Base-by-base conservation (phyloP, 495 filamentous ascomycete species). In the Aspergillus homomorphus region DNA sequence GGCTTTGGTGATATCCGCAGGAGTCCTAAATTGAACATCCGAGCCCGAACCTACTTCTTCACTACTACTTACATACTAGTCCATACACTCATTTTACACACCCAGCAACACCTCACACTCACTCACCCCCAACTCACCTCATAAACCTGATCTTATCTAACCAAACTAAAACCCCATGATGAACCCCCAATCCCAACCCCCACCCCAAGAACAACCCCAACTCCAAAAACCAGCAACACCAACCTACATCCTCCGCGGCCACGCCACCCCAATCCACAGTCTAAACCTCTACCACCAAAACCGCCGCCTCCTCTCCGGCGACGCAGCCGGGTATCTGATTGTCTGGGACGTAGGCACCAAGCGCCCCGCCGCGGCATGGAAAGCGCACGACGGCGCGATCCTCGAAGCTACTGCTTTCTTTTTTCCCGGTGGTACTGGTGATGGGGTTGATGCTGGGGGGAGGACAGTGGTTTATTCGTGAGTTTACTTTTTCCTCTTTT, bases 271-370 rank as follows among this genome's bases (percentile, higher is more conserved):
- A 54, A 88, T 98, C 53, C 92, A 98, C 68, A 82, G 84, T 16
- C 73, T 94, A 23, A 71, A 82, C 54, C 89, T 98, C 69, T 81
- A 89, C 60, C 82, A 81, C 46, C 64, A 73, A 51, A 96, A 96
- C 63, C 78, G 84, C 49, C 86, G 90, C 10, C 86, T 98, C 1
- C 66, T 93, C 24, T 92, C 91, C 6, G 94, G 87, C 18, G 94
- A 98, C 72, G 89, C 90, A 4, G 89, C 96, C 51, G 94, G 94
- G 62, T 97, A 89, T 82, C 76, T 96, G 33, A 80, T 96, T 10
- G 71, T 91, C 21, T 98, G 94, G 94, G 87, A 89, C 63, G 72
- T 96, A 18, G 80, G 85, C 42, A 89, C 84, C 50, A 91, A 94
- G 73, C 82, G 94, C 8, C 86, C 94, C 0, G 80, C 87, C 30